Evolutionary conservation across 352 stramenopile genomes (phyloP), one percentile per base, ranked within the genome.

Genomic region (Pelagophyceae sp.): DNA sequence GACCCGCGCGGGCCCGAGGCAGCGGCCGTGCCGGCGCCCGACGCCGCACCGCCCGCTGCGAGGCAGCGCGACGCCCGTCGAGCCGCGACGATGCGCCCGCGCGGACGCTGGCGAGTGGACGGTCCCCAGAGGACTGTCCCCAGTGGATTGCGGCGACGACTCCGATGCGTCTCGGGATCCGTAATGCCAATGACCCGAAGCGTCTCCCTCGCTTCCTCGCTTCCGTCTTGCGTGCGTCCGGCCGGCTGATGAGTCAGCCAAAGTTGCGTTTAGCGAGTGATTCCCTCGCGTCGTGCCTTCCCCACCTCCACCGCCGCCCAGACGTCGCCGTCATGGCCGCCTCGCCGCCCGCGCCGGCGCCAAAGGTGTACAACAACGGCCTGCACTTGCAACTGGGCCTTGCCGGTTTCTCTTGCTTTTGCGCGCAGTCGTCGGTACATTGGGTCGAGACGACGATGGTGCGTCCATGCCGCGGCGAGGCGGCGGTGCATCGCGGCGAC

Each of bases 391-490:
- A 72, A 29, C 63, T 72, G 6, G 63, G 63, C 31, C 35, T 72
- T 1, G 29, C 63, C 5, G 63, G 63, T 1, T 1, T 45, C 31
- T 11, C 63, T n/a, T 11, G 63, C 35, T 50, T 45, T 32, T 11
- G 15, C 35, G 63, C 63, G 35, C 63, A 72, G 63, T n/a, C 29
- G 11, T n/a, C 63, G 6, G 63, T 72, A 29, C 63, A 72, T 29
- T 11, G 63, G 6, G n/a, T 72, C 63, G 63, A 72, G 63, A 72
- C 63, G 31, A 72, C 63, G 31, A 72, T 72, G 63, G 63, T 72
- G n/a, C n/a, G n/a, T n/a, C n/a, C n/a, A n/a, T n/a, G n/a, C n/a
- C n/a, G n/a, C n/a, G n/a, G n/a, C n/a, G n/a, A n/a, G n/a, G n/a
- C n/a, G n/a, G n/a, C n/a, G n/a, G n/a, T n/a, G n/a, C n/a, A n/a